Evolutionary conservation across 805 yeast genomes (phyloP).

Genomic region (Candida nemodendra): DNA sequence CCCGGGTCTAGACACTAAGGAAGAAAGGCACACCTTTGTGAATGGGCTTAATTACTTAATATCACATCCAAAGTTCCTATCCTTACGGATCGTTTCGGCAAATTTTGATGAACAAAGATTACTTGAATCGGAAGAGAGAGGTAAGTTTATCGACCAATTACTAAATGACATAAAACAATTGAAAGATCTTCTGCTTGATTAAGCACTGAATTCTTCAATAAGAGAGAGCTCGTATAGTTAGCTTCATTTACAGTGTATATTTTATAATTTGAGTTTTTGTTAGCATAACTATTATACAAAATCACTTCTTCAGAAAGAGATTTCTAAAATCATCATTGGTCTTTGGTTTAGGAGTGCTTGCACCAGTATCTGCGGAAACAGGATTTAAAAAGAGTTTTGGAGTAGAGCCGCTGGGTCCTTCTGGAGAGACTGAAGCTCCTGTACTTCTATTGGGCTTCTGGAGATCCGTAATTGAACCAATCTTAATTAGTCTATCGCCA

Average conservation of each 20-base stretch:
- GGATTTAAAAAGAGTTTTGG: too few relatives aligned
- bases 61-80: conserved; percentile 82
- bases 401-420: too few relatives aligned
- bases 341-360: conserved; percentile 21
- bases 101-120: conserved; percentile 62
- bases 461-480: conserved; percentile 36
- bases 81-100: conserved; percentile 64
- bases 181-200: conserved; percentile 40
- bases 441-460: too few relatives aligned
- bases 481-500: conserved; percentile 30
- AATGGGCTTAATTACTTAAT: conserved; percentile 67
- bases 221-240: too few relatives aligned
- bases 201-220: too few relatives aligned
- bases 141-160: conserved; percentile 44
- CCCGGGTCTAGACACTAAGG: conserved; percentile 62
- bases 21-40: conserved; percentile 58
- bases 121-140: conserved; percentile 46
- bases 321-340: conserved; percentile 39
- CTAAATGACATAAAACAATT: conserved; percentile 52
- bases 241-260: too few relatives aligned
- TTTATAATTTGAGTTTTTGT: too few relatives aligned
- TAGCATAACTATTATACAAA: too few relatives aligned
- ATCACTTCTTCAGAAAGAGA: conserved; percentile 28
- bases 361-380: too few relatives aligned
- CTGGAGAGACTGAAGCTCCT: too few relatives aligned